Conservation (phyloP, 2,329 filamentous ascomycete species). For the Penicillium verrucosum region DNA sequence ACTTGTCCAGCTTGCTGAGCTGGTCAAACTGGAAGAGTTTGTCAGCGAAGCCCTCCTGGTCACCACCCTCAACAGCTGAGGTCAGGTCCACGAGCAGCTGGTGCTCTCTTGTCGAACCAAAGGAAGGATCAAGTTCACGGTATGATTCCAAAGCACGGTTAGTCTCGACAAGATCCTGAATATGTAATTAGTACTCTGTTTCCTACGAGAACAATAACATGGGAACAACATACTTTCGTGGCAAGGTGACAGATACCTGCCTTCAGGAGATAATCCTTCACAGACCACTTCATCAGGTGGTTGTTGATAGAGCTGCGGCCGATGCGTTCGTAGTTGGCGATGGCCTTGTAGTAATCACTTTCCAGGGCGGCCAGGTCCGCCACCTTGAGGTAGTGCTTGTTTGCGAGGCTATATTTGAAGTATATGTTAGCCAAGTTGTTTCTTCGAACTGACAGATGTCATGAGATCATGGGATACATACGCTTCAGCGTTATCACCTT, state of each 20-base stretch:
- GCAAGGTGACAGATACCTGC: slow-evolving; percentile 86
- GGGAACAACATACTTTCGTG: slow-evolving; percentile 43
- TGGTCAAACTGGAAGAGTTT: slow-evolving; percentile 88
- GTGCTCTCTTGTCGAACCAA: slow-evolving; percentile 73
- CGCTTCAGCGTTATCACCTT: slow-evolving; percentile 79
- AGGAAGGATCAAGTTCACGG: slow-evolving; percentile 72
- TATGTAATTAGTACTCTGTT: slow-evolving; percentile 2
- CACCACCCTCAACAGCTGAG: slow-evolving; percentile 70
- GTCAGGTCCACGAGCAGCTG: slow-evolving; percentile 75
- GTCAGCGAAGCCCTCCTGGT: slow-evolving; percentile 79
- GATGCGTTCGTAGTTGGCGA: slow-evolving; percentile 79
- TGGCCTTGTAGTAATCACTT: slow-evolving; percentile 78
- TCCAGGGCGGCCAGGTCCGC: slow-evolving; percentile 82
- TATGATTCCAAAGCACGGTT: slow-evolving; percentile 80
- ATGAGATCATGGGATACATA: slow-evolving; percentile 38
- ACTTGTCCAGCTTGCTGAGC: slow-evolving; percentile 90
- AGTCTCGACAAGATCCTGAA: slow-evolving; percentile 69
- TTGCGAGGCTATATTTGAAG: slow-evolving; percentile 63
- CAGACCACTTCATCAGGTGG: slow-evolving; percentile 88
- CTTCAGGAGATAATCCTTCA: slow-evolving; percentile 95
- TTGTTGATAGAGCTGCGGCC: slow-evolving; percentile 75
- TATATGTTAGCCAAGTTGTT: not conserved
- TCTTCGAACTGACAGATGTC: not conserved
- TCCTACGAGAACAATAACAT: not conserved
- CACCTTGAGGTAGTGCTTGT: slow-evolving; percentile 90